Conservation (phyloP, 2,329 filamentous ascomycete genomes). For the Pyrenophora teres region DNA sequence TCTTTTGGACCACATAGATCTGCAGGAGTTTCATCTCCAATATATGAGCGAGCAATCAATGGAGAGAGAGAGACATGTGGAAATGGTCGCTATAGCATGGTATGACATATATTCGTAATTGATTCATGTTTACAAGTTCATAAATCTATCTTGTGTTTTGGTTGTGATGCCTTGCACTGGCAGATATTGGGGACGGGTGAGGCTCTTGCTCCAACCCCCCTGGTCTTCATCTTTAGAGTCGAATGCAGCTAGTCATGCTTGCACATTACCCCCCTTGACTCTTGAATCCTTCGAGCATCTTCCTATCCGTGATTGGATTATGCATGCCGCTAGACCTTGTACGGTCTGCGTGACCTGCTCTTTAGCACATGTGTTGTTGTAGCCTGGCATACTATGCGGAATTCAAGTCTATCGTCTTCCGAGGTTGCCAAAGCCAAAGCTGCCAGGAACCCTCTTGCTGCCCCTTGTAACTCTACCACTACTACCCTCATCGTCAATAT, state of each 20-base stretch:
- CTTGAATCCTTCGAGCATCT: not conserved
- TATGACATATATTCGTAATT: constrained; percentile 14
- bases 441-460: constrained; percentile 36
- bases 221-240: not conserved
- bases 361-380: not conserved
- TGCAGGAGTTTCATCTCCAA: not conserved
- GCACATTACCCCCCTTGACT: not conserved
- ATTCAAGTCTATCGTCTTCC: constrained; percentile 35
- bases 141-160: not conserved
- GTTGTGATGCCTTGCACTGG: not conserved
- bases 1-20: constrained; percentile 5
- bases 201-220: not conserved
- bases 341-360: too few relatives aligned
- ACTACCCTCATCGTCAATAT: constrained; percentile 44
- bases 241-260: not conserved
- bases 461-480: constrained; percentile 32
- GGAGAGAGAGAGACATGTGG: constrained; percentile 2
- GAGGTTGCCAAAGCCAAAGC: constrained; percentile 32
- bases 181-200: not conserved
- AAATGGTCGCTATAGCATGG: not conserved
- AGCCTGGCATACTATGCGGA: not conserved
- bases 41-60: not conserved
- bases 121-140: constrained; percentile 6
- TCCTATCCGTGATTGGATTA: not conserved
- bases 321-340: not conserved